Conservation (phyloP, 371 early-diverging fungal genomes). For the Caulochytrium protostelioides region DNA sequence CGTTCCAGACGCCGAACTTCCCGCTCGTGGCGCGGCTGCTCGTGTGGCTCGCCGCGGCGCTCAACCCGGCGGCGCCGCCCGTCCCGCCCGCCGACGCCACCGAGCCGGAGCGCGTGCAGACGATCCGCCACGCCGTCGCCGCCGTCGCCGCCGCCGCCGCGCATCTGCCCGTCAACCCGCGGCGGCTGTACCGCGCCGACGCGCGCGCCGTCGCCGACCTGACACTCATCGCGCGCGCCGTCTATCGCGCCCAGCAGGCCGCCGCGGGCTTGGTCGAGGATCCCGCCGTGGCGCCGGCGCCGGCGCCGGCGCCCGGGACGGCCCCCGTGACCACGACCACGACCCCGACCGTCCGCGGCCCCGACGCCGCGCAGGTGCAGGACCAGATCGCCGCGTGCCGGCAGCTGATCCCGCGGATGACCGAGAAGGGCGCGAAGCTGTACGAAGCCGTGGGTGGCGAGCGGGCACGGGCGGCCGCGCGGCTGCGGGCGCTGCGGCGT, state of each 20-base stretch:
- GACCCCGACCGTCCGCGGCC: too few relatives aligned
- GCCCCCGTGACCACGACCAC: too few relatives aligned
- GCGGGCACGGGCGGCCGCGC: conserved; percentile 14
- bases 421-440: conserved; percentile 17
- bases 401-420: conserved; percentile 15
- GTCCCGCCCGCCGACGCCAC: conserved; percentile 11
- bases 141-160: too few relatives aligned
- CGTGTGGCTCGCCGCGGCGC: conserved; percentile 13
- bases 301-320: too few relatives aligned
- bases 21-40: conserved; percentile 17
- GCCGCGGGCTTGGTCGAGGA: too few relatives aligned
- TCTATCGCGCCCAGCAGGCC: conserved; percentile 11
- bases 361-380: conserved; percentile 15
- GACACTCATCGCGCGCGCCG: conserved; percentile 13
- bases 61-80: neutral
- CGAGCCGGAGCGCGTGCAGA: conserved; percentile 22
- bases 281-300: too few relatives aligned
- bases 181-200: conserved; percentile 26
- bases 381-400: conserved; percentile 15
- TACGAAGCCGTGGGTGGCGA: conserved; percentile 19
- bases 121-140: too few relatives aligned
- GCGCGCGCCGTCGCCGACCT: conserved; percentile 23
- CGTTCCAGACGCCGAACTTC: conserved; percentile 23
- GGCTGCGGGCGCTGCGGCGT: conserved; percentile 13
- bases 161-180: conserved; percentile 21